Conservation (phyloP, 1,139 yeast species). For the Hyphopichia fennica region DNA sequence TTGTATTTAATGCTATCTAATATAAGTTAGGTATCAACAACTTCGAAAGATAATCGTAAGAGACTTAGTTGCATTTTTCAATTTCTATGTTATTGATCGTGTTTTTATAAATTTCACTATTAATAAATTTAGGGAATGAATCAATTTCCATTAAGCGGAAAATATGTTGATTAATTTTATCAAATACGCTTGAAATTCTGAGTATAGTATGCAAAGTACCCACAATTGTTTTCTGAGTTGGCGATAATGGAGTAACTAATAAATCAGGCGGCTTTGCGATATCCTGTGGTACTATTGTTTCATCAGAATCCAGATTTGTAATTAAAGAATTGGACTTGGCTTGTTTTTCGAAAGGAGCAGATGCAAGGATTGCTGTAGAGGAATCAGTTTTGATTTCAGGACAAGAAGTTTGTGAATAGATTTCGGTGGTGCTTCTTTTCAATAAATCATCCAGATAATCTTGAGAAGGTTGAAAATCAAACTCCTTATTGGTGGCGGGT, state of each 20-base stretch:
- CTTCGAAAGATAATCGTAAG: too few relatives aligned
- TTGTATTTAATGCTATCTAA: too few relatives aligned
- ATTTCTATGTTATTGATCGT: slow-evolving; percentile 13
- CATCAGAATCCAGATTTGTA: not conserved
- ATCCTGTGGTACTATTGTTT: not conserved
- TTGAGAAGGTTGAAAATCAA: not conserved
- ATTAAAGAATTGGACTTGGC: not conserved
- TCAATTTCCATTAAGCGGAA: slow-evolving; percentile 68
- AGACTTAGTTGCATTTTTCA: too few relatives aligned
- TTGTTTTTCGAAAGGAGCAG: not conserved
- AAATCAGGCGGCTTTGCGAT: not conserved
- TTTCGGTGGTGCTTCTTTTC: not conserved
- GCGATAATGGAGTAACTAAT: slow-evolving; percentile 10
- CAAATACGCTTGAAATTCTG: slow-evolving; percentile 37
- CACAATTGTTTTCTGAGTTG: slow-evolving; percentile 18
- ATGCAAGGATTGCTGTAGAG: not conserved
- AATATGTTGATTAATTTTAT: slow-evolving; percentile 46
- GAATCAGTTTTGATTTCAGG: not conserved
- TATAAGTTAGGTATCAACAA: too few relatives aligned
- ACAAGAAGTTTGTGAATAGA: not conserved
- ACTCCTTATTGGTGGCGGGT: not conserved
- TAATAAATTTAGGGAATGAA: slow-evolving; percentile 69
- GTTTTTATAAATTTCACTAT: slow-evolving; percentile 22
- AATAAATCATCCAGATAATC: not conserved
- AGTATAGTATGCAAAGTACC: slow-evolving; percentile 31